Conservation (phyloP, 1,139 yeast genomes). For the Candida neerlandica region DNA sequence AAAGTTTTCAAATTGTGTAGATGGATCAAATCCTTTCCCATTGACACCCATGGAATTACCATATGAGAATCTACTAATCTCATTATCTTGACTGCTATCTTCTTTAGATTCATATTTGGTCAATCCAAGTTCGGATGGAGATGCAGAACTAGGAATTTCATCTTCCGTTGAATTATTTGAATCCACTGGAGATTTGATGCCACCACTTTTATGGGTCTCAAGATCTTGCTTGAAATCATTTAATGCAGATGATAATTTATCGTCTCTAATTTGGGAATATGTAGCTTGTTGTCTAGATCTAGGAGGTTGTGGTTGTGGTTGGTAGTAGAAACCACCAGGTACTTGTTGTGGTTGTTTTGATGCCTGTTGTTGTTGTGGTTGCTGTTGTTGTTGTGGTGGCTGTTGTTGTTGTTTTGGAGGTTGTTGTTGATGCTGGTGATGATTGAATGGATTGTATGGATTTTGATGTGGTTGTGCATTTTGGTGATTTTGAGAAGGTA, state of each 20-base stretch:
- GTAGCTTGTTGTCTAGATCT: constrained; percentile 10
- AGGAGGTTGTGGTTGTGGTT: constrained; percentile 1
- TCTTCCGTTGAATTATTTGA: constrained; percentile 11
- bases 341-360: background rate
- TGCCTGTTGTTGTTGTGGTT: background rate
- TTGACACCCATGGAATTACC: background rate
- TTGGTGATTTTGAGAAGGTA: background rate
- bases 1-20: constrained; percentile 21
- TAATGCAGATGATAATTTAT: constrained; percentile 33
- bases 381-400: background rate
- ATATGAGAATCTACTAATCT: constrained; percentile 11
- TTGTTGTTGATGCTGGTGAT: background rate
- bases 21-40: constrained; percentile 11
- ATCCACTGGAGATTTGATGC: constrained; percentile 12
- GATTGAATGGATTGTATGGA: background rate
- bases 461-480: background rate
- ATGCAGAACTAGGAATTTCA: constrained; percentile 10
- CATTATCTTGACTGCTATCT: background rate
- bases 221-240: constrained; percentile 35
- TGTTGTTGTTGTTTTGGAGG: constrained; percentile 1
- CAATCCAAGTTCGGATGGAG: constrained; percentile 14
- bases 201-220: constrained; percentile 21
- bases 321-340: background rate
- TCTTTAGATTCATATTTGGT: constrained; percentile 6
- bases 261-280: constrained; percentile 16